Base-by-base conservation (phyloP, 768 basidiomycete species). In the Candolleomyces eurysporus region DNA sequence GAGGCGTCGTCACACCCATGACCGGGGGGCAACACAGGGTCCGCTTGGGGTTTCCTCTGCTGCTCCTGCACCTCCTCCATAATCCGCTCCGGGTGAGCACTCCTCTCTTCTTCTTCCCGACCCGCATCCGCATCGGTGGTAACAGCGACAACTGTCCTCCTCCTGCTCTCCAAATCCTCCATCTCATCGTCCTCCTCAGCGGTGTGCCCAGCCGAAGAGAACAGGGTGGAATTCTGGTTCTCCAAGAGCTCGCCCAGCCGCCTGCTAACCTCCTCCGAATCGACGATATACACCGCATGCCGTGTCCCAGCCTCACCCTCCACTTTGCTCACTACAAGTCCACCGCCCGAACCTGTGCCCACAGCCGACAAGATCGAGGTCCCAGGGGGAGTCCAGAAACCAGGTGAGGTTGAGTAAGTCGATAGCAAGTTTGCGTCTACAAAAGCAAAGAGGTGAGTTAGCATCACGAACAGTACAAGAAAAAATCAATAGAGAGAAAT, bases 201-300 rank as follows among this genome's bases (percentile, higher is more conserved):
- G n/a, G 2, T 43, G 4, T 26, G 4, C 26, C 26, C 26, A 26
- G 26, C 26, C 26, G 26, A 26, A 26, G 26, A 26, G 26, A 26
- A 4, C 26, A 26, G 26, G 4, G 26, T 26, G 26, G 26, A 26
- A 26, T 26, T 26, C n/a, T 11, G 10, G 4, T 17, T 36, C 60
- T 36, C 26, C 52, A 61, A 36, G 4, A 61, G 36, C 60, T 26
- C 53, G 22, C 54, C 52, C 42, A 61, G 36, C 42, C 60, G 48
- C 53, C 53, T 40, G 26, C 60, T 54, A 3, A 61, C 60, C 16
- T 45, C 52, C 45, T 61, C 60, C 31, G 48, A 50, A 55, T 61
- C 60, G 11, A 60, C 51, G 32, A 61, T 61, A 39, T 61, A 61
- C 40, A 61, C 53, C 11, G 60, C 60, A 48, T 56, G 52, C 32